A percentile compares a stretch with the other conserved stretches of the same genome.
Evolutionary conservation across 2,329 filamentous ascomycete genomes (phyloP).

Genomic region (Xylariaceae sp.): DNA sequence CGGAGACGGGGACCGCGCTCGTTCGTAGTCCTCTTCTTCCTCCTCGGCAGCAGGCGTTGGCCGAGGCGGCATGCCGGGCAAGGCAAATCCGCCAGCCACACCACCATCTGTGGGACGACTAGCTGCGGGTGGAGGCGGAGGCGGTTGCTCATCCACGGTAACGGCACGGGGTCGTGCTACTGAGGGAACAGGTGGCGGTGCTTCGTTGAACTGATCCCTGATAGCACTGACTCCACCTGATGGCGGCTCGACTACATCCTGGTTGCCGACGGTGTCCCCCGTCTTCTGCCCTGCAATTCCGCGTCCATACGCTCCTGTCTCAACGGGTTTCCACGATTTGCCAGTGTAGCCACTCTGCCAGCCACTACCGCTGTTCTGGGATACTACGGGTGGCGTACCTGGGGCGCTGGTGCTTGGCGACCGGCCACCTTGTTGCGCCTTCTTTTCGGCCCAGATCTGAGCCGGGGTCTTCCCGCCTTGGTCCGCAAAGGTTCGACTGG

Average conservation of each 20-base stretch:
- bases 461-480: constrained; percentile 93
- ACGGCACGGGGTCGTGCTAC: constrained; percentile 18
- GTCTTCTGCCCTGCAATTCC: constrained; percentile 58
- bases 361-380: constrained; percentile 65
- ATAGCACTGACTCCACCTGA: constrained; percentile 66
- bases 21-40: constrained; percentile 42
- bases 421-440: constrained; percentile 68
- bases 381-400: constrained; percentile 49
- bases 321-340: constrained; percentile 83
- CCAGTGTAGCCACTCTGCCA: constrained; percentile 92
- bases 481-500: constrained; percentile 90
- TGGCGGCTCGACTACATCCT: constrained; percentile 49
- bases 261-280: constrained; percentile 43
- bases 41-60: constrained; percentile 50
- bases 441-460: constrained; percentile 96
- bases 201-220: constrained; percentile 75
- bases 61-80: constrained; percentile 67
- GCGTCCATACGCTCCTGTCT: constrained; percentile 65
- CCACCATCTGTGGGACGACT: constrained; percentile 45
- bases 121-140: constrained; percentile 54
- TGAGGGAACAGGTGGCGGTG: constrained; percentile 57
- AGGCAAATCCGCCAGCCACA: constrained; percentile 67
- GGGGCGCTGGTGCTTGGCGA: constrained; percentile 38
- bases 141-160: constrained; percentile 44
- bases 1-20: constrained; percentile 61